phyloP scores from a whole-genome alignment of 441 rosid species.

The Viola pubescens region DNA sequence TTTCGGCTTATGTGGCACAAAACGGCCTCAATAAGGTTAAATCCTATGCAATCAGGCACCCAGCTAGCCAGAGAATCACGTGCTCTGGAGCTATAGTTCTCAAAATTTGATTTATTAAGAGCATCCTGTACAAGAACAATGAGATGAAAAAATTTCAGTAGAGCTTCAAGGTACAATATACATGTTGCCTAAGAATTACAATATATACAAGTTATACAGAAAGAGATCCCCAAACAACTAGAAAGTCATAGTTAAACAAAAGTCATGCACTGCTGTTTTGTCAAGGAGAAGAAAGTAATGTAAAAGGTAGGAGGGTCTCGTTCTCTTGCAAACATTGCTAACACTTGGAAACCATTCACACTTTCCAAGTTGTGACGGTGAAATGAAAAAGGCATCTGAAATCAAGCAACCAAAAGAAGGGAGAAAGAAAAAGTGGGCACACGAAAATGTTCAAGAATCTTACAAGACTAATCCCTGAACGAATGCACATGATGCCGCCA shows the following conservation, averaged over 20 bases:
- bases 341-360: not conserved
- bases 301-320: not conserved
- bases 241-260: not conserved
- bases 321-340: not conserved
- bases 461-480: not conserved
- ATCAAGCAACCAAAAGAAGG: not conserved
- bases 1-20: constrained; percentile 95
- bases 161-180: not conserved
- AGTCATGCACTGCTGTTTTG: not conserved
- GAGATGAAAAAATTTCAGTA: constrained; percentile 6
- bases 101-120: constrained; percentile 78
- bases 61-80: constrained; percentile 89
- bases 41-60: constrained; percentile 93
- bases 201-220: not conserved
- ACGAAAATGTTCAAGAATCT: not conserved
- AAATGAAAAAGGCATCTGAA: not conserved
- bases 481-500: constrained; percentile 3
- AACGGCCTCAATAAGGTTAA: constrained; percentile 93
- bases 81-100: constrained; percentile 69
- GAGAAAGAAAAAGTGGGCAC: not conserved
- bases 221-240: too few species aligned
- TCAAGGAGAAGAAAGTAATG: not conserved
- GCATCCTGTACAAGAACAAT: constrained; percentile 58
- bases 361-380: not conserved
- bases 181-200: not conserved